Evolutionary conservation across 805 yeast species (phyloP).

Genomic region (Millerozyma miso): DNA sequence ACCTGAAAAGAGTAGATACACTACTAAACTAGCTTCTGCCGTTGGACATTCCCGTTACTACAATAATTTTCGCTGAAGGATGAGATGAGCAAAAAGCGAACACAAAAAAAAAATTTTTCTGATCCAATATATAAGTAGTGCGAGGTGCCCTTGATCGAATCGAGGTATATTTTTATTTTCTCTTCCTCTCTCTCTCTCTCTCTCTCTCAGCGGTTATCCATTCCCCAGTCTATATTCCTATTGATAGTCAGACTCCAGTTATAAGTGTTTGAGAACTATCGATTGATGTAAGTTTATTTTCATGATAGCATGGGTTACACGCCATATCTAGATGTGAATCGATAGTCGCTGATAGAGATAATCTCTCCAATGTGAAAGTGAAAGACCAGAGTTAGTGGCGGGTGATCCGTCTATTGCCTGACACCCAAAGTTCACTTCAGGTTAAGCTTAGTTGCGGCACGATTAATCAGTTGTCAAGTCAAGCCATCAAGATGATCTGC

Average conservation of each 20-base stretch:
- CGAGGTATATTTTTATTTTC: conserved; percentile 5
- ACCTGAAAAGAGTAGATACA: background rate
- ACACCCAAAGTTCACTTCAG: no score
- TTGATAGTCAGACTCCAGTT: conserved; percentile 5
- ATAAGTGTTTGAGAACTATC: conserved; percentile 1
- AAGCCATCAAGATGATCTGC: background rate
- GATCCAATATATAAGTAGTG: conserved; percentile 4
- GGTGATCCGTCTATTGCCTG: no score
- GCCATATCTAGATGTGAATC: background rate
- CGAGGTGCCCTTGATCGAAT: background rate
- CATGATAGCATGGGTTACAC: no score
- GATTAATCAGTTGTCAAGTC: no score
- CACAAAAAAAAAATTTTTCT: conserved; percentile 1
- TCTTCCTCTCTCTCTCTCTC: conserved; percentile 35
- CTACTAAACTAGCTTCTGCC: background rate
- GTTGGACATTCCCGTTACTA: background rate
- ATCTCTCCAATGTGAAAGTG: background rate
- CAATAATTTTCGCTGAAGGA: background rate
- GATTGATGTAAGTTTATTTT: conserved; percentile 6
- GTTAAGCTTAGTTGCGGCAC: no score
- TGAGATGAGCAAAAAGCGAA: conserved; percentile 1
- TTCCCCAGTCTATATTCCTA: conserved; percentile 18
- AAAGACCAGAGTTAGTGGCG: no score
- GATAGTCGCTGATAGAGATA: background rate
- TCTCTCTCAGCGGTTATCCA: conserved; percentile 35